Percentiles rank a stretch among this genome's conserved stretches.
Evolutionary conservation across 108 stramenopile genomes (phyloP).

Genomic region (Cylindrotheca closterium): DNA sequence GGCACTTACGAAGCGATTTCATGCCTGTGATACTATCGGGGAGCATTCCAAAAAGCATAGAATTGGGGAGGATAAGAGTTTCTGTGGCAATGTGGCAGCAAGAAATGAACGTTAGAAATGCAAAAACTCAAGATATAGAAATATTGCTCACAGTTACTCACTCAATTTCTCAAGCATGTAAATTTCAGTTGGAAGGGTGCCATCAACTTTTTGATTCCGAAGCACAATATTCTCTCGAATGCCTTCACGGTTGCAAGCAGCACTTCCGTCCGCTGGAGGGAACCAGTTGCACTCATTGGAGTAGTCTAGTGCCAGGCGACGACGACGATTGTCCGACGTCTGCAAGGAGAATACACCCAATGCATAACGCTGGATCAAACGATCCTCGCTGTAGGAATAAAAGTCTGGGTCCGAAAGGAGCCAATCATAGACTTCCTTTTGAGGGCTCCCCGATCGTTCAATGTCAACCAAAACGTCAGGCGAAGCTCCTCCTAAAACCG

Average conservation of each 20-base stretch:
- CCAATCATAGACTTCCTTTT: conserved; percentile 20
- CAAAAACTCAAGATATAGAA: not conserved
- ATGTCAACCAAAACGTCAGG: not conserved
- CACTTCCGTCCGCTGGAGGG: not conserved
- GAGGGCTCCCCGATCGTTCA: conserved; percentile 6
- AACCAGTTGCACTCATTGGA: conserved; percentile 37
- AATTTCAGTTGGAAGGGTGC: conserved; percentile 26
- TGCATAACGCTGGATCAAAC: conserved; percentile 30
- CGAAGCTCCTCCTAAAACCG: not conserved
- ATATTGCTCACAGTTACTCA: conserved; percentile 7
- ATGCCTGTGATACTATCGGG: too few relatives aligned
- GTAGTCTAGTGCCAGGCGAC: conserved; percentile 8
- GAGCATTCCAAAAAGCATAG: conserved; percentile 49
- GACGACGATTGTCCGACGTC: not conserved
- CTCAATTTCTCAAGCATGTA: conserved; percentile 19
- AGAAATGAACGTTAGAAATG: not conserved
- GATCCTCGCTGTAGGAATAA: conserved; percentile 17
- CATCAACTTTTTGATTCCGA: conserved; percentile 5
- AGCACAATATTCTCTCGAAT: conserved; percentile 12
- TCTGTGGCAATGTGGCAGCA: not conserved
- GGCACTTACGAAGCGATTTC: too few relatives aligned
- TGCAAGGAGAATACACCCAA: conserved; percentile 18
- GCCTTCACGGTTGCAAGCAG: conserved; percentile 20
- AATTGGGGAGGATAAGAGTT: conserved; percentile 46
- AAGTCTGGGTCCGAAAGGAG: conserved; percentile 21